Percentiles rank a stretch among this genome's conserved stretches.
Conservation (phyloP, 345 rosid genomes). For the Lepidium didymum region DNA sequence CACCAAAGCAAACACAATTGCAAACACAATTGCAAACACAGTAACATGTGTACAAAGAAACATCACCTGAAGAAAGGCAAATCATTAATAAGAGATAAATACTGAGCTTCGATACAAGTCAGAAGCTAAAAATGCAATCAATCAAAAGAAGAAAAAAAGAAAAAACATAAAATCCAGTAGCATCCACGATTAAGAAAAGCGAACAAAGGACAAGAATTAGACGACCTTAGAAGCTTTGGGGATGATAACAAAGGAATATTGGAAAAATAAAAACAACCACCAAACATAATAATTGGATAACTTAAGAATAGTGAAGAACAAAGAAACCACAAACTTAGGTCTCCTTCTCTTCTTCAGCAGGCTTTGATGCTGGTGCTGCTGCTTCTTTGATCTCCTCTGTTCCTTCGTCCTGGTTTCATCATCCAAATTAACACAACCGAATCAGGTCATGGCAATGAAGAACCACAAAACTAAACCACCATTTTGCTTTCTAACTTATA, state of each 20-base stretch:
- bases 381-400: conserved; percentile 81
- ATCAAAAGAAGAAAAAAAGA: neutral
- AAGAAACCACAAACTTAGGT: conserved; percentile 15
- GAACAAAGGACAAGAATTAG: conserved; percentile 44
- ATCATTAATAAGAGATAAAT: neutral
- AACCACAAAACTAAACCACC: neutral
- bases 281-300: conserved; percentile 38
- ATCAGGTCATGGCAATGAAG: neutral
- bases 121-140: neutral
- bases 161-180: conserved; percentile 13
- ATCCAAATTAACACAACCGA: neutral
- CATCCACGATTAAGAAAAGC: conserved; percentile 36
- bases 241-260: conserved; percentile 23
- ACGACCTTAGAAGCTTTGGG: conserved; percentile 35
- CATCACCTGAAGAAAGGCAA: neutral
- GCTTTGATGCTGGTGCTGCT: conserved; percentile 50
- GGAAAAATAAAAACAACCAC: conserved; percentile 35
- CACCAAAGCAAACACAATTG: neutral
- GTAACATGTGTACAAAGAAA: neutral
- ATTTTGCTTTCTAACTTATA: neutral
- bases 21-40: neutral
- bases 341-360: conserved; percentile 56
- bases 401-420: conserved; percentile 61
- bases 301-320: conserved; percentile 24
- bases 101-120: conserved; percentile 7